Conservation (phyloP, 2,329 filamentous ascomycete species). For the Aspergillus hortae region DNA sequence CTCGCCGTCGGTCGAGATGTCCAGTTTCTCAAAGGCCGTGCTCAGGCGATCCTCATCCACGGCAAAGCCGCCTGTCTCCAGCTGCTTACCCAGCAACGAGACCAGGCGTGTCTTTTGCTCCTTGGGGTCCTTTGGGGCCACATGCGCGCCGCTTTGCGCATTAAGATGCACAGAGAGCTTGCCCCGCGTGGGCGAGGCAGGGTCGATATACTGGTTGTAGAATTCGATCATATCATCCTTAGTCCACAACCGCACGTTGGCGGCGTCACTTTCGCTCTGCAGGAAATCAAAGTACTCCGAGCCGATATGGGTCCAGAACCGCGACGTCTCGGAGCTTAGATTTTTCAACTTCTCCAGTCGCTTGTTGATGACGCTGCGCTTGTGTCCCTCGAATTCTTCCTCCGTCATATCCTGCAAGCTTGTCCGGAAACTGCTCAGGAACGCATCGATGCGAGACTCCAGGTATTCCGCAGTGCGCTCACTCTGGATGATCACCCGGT, state of each 20-base stretch:
- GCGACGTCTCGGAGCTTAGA: conserved; percentile 73
- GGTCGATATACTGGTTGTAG: conserved; percentile 71
- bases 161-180: conserved; percentile 81
- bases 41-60: conserved; percentile 41
- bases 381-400: conserved; percentile 83
- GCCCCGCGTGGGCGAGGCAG: conserved; percentile 67
- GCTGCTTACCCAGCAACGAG: conserved; percentile 43
- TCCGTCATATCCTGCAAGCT: conserved; percentile 73
- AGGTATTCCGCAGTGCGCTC: conserved; percentile 81
- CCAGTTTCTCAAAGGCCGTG: conserved; percentile 43
- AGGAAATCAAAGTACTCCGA: conserved; percentile 89
- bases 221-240: conserved; percentile 79
- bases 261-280: conserved; percentile 74
- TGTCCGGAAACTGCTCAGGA: conserved; percentile 65
- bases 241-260: conserved; percentile 67
- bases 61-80: conserved; percentile 46
- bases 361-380: conserved; percentile 82
- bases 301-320: conserved; percentile 81
- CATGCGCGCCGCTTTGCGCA: conserved; percentile 61
- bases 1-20: conserved; percentile 46
- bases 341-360: conserved; percentile 91
- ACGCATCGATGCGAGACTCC: conserved; percentile 81
- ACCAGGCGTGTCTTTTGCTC: conserved; percentile 47
- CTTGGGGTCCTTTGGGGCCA: conserved; percentile 28
- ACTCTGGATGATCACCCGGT: conserved; percentile 89